These are phyloP conservation scores for Adansonia digitata DNA, from an alignment of 345 rosid genomes.

Conservation along the genomic window DNA sequence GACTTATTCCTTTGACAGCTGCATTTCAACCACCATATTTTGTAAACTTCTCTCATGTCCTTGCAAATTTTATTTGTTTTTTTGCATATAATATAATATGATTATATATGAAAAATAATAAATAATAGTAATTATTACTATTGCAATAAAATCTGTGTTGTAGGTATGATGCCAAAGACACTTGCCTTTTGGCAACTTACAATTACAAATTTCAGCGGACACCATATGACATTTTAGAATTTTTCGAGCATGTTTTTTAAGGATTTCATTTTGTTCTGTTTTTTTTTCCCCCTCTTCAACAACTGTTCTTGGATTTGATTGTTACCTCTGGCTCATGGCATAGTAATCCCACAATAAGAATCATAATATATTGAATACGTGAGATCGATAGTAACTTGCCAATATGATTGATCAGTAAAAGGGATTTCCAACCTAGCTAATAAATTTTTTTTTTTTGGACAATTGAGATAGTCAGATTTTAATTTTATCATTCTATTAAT, in stretches of 20 bases:
- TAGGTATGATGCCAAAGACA: not conserved
- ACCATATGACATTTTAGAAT: not conserved
- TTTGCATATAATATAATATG: not conserved
- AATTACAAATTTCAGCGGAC: not conserved
- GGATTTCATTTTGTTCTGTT: not conserved
- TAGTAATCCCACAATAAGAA: no score
- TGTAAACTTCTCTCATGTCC: not conserved
- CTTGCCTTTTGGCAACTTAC: not conserved
- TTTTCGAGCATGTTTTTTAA: not conserved
- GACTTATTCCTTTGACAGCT: slow-evolving; percentile 6
- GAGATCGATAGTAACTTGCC: no score
- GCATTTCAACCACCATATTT: slow-evolving; percentile 7
- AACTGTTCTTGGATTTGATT: not conserved
- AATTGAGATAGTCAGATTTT: no score
- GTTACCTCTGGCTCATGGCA: no score
- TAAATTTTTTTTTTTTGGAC: no score
- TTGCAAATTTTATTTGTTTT: not conserved
- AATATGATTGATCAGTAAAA: no score
- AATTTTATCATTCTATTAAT: no score
- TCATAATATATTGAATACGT: no score
- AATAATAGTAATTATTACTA: no score
- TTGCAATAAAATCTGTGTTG: not conserved
- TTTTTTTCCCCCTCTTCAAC: not conserved
- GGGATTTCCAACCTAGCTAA: no score
- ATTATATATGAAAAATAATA: not conserved